Evolutionary conservation across 768 basidiomycete genomes (phyloP).

Genomic region (Cystofilobasidium macerans): DNA sequence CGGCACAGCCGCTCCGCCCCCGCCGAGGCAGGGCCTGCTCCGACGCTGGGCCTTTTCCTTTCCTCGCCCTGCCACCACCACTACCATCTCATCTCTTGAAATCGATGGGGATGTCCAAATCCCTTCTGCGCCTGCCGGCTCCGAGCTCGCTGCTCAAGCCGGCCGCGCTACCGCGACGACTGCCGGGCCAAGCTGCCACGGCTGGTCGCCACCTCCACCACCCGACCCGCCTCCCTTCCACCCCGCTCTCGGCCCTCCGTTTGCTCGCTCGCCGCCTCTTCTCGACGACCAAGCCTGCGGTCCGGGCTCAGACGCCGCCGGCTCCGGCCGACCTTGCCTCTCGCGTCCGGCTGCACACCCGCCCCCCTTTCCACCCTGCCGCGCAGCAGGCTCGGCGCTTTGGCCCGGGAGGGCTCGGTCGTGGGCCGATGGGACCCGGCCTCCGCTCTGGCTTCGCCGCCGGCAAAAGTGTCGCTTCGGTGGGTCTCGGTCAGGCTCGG

Average conservation of each 20-base stretch:
- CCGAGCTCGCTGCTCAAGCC: neutral
- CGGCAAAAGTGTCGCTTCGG: neutral
- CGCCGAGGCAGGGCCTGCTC: too few relatives aligned
- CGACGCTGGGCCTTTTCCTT: too few relatives aligned
- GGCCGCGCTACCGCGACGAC: neutral
- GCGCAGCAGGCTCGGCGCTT: neutral
- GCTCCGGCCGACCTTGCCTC: neutral
- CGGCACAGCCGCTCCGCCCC: too few relatives aligned
- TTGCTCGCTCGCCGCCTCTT: neutral
- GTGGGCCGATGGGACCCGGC: slow-evolving; percentile 11
- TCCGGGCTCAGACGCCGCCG: neutral
- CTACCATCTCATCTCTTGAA: neutral
- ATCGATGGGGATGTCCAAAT: neutral
- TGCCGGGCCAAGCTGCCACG: neutral
- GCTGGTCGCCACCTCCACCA: neutral
- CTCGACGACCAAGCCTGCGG: neutral
- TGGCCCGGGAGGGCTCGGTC: neutral
- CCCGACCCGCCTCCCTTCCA: neutral
- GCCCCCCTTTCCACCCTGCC: neutral
- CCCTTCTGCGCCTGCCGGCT: neutral
- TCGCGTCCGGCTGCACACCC: neutral
- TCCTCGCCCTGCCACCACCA: neutral
- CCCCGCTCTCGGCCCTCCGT: neutral
- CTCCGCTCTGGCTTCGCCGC: neutral
- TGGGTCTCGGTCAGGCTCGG: neutral